Evolutionary conservation across 2,329 filamentous ascomycete genomes (phyloP).

Genomic region (Dactylellina parvicollis): DNA sequence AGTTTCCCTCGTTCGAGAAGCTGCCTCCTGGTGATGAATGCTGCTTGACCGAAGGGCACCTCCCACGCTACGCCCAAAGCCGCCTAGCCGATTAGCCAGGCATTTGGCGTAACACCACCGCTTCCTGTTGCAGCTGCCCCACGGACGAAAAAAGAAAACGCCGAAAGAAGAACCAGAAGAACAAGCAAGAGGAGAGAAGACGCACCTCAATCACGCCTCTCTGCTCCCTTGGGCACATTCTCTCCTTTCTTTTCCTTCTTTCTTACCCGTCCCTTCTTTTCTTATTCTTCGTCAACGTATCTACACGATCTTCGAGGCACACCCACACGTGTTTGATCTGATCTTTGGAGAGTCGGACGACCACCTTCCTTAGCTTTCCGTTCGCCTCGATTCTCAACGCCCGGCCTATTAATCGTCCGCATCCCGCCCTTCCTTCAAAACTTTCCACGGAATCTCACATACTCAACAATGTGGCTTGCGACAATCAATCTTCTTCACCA

Average conservation of each 20-base stretch:
- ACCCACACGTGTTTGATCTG: slow-evolving; percentile 30
- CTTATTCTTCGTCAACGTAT: slow-evolving; percentile 24
- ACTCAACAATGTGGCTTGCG: slow-evolving; percentile 36
- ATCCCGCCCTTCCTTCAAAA: slow-evolving; percentile 13
- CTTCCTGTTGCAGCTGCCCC: slow-evolving; percentile 7
- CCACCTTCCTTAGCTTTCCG: slow-evolving; percentile 31
- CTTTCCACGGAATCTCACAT: not conserved
- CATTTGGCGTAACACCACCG: slow-evolving; percentile 47
- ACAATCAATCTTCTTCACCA: slow-evolving; percentile 31
- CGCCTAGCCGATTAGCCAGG: slow-evolving; percentile 25
- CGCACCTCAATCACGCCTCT: slow-evolving; percentile 5
- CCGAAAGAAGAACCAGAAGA: slow-evolving; percentile 15
- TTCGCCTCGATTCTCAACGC: slow-evolving; percentile 41
- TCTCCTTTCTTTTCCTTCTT: slow-evolving; percentile 1
- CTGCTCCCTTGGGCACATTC: slow-evolving; percentile 3
- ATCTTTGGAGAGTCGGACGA: slow-evolving; percentile 46
- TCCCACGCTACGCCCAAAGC: slow-evolving; percentile 50
- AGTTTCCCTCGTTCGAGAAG: slow-evolving; percentile 20
- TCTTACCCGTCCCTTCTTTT: slow-evolving; percentile 11
- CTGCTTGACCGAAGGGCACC: not conserved
- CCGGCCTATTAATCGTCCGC: slow-evolving; percentile 21
- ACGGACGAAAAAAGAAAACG: slow-evolving; percentile 8
- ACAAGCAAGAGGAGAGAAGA: slow-evolving; percentile 5
- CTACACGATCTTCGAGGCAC: slow-evolving; percentile 14
- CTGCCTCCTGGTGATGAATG: slow-evolving; percentile 17